Conservation (phyloP, 1,284 basidiomycete genomes). For the Naganishia sp. region DNA sequence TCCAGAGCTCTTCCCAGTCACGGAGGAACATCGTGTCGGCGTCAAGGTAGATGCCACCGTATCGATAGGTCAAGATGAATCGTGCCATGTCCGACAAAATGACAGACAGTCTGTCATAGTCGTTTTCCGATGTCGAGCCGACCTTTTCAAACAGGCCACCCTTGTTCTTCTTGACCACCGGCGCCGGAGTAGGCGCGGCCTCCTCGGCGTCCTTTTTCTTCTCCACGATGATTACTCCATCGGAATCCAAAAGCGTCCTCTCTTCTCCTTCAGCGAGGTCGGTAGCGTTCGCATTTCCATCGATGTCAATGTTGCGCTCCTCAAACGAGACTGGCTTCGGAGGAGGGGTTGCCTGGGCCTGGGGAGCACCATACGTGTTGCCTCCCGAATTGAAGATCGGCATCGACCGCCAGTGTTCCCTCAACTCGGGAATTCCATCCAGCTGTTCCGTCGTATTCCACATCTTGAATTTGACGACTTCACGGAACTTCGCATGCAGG, state of each 20-base stretch:
- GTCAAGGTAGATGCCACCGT: conserved; percentile 82
- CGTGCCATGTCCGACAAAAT: conserved; percentile 85
- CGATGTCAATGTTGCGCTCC: conserved; percentile 32
- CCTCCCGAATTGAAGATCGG: conserved; percentile 75
- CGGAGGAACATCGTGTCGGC: conserved; percentile 81
- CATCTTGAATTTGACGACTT: conserved; percentile 78
- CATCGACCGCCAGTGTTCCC: conserved; percentile 71
- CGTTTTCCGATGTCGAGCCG: conserved; percentile 71
- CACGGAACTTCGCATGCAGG: conserved; percentile 74
- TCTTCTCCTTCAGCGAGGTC: conserved; percentile 15
- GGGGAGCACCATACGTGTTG: conserved; percentile 56
- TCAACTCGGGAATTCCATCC: conserved; percentile 74
- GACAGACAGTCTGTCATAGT: conserved; percentile 76
- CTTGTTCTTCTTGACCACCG: conserved; percentile 53
- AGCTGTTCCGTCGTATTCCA: conserved; percentile 90
- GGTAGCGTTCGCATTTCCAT: conserved; percentile 8
- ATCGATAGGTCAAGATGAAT: conserved; percentile 80
- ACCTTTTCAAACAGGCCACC: conserved; percentile 69
- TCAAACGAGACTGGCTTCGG: conserved; percentile 31
- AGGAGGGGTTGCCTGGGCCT: conserved; percentile 31
- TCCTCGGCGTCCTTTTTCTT: conserved; percentile 38
- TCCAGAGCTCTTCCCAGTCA: conserved; percentile 91
- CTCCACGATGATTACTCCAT: conserved; percentile 39
- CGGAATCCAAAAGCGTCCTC: conserved; percentile 24
- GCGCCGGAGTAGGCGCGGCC: conserved; percentile 40